Percentiles rank a stretch among this genome's conserved stretches.
Evolutionary conservation across 805 yeast species (phyloP).

Genomic region (Wickerhamiella bombiphila): DNA sequence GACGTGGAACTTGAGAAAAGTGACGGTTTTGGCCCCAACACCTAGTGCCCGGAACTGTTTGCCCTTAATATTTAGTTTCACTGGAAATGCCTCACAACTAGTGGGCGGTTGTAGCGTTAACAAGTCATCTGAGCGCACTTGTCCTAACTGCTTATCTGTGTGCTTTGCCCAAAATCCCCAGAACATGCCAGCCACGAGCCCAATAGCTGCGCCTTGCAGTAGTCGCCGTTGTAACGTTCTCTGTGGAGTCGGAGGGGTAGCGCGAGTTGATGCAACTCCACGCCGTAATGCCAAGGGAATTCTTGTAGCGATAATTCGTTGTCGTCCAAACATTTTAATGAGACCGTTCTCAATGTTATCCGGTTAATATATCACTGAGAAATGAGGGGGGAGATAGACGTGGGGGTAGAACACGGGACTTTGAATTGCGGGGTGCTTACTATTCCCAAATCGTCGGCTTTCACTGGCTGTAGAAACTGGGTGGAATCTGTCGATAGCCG

Average conservation of each 20-base stretch:
- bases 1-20: constrained; percentile 69
- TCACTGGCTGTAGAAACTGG: too few species aligned
- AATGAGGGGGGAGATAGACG: too few species aligned
- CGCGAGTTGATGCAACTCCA: too few species aligned
- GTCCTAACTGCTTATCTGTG: background rate
- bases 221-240: constrained; percentile 3
- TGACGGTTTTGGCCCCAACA: constrained; percentile 68
- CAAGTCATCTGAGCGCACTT: constrained; percentile 4
- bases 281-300: too few species aligned
- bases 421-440: too few species aligned
- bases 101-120: constrained; percentile 23
- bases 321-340: too few species aligned
- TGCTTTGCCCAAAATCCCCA: constrained; percentile 7
- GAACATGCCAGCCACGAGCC: constrained; percentile 7
- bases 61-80: constrained; percentile 17
- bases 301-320: too few species aligned
- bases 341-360: too few species aligned
- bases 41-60: constrained; percentile 49
- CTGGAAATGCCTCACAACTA: constrained; percentile 24
- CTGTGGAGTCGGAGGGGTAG: background rate
- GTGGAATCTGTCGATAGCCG: too few species aligned
- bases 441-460: too few species aligned
- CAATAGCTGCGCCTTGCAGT: constrained; percentile 2
- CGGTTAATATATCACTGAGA: too few species aligned
- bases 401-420: too few species aligned